These are phyloP conservation scores for Grigorovia yakushimaensis DNA, from an alignment of 805 yeast genomes.

Conservation along the genomic window DNA sequence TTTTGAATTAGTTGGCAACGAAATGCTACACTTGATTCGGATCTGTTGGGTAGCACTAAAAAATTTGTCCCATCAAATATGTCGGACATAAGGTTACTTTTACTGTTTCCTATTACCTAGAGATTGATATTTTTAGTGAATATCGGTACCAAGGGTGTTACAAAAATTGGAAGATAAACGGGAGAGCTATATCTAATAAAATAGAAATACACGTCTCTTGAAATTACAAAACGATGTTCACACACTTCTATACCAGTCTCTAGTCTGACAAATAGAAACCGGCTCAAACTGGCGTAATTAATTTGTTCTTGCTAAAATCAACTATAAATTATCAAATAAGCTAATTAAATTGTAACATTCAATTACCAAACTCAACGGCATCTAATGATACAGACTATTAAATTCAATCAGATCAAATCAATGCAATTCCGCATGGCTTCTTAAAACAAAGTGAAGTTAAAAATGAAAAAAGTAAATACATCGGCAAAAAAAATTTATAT, in stretches of 20 bases:
- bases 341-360: background rate
- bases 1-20: slow-evolving; percentile 10
- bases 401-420: slow-evolving; percentile 1
- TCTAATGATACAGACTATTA: background rate
- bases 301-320: slow-evolving; percentile 12
- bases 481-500: too few species aligned
- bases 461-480: background rate
- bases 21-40: slow-evolving; percentile 8
- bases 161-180: background rate
- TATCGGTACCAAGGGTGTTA: background rate
- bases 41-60: slow-evolving; percentile 16
- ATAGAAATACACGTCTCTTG: too few species aligned
- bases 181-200: background rate
- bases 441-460: background rate
- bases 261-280: slow-evolving; percentile 12
- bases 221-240: slow-evolving; percentile 10
- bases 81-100: background rate
- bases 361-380: background rate
- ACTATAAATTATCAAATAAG: background rate
- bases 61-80: slow-evolving; percentile 5
- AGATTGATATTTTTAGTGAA: too few species aligned
- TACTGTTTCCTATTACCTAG: too few species aligned
- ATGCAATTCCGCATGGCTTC: slow-evolving; percentile 3
- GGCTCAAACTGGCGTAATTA: slow-evolving; percentile 24
- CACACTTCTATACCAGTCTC: slow-evolving; percentile 29